Percentiles rank a stretch among this genome's conserved stretches.
Evolutionary conservation across 805 yeast genomes (phyloP).

Genomic region (Ogataea corticis): DNA sequence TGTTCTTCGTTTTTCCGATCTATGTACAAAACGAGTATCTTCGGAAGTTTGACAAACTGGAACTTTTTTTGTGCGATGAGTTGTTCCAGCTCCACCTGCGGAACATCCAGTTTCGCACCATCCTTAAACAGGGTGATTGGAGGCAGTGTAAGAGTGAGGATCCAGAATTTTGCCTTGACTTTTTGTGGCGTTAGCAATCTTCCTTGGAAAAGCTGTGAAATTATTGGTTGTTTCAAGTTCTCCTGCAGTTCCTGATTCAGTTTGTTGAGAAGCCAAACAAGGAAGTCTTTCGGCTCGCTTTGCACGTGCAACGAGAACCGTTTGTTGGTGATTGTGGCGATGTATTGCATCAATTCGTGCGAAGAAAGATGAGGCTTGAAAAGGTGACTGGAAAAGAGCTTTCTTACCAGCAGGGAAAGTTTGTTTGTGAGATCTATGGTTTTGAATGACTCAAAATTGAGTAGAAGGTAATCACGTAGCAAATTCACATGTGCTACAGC

Average conservation of each 20-base stretch:
- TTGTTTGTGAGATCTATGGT: conserved; percentile 42
- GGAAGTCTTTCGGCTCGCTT: conserved; percentile 55
- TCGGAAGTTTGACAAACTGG: conserved; percentile 48
- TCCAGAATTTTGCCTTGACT: conserved; percentile 46
- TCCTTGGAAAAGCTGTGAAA: conserved; percentile 53
- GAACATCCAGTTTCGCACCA: conserved; percentile 44
- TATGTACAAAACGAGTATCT: conserved; percentile 53
- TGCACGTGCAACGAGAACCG: conserved; percentile 40
- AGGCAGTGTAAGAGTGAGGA: conserved; percentile 62
- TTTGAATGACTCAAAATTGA: conserved; percentile 21
- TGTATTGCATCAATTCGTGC: conserved; percentile 57
- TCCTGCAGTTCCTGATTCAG: conserved; percentile 34
- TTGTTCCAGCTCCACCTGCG: conserved; percentile 48
- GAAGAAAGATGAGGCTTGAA: conserved; percentile 67
- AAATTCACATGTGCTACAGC: conserved; percentile 52
- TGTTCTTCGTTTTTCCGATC: conserved; percentile 49
- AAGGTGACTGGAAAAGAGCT: conserved; percentile 63
- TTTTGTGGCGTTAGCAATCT: conserved; percentile 32
- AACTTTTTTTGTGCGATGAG: conserved; percentile 47
- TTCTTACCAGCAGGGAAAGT: conserved; percentile 50
- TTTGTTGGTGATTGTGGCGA: conserved; percentile 45
- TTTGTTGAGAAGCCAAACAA: conserved; percentile 59
- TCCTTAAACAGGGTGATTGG: conserved; percentile 55
- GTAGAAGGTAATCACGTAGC: conserved; percentile 48
- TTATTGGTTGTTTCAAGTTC: conserved; percentile 25